Conservation (phyloP, 305 asterid species). For the Striga hermonthica region DNA sequence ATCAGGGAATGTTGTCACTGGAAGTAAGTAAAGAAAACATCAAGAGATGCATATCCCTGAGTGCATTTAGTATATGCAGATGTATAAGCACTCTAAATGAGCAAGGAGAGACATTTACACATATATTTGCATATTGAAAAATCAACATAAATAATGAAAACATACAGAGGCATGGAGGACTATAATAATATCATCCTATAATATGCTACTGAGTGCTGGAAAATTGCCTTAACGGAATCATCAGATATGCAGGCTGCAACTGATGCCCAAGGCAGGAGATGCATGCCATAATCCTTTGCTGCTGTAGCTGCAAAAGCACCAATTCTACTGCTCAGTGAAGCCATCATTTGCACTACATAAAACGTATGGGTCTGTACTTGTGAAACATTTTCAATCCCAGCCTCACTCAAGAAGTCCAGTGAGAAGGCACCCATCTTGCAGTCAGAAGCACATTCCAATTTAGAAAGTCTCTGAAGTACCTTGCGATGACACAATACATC, state of each 20-base stretch:
- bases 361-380: constrained; percentile 57
- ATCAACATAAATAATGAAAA: constrained; percentile 9
- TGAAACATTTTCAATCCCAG: constrained; percentile 52
- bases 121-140: constrained; percentile 12
- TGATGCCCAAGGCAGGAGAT: constrained; percentile 95
- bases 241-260: constrained; percentile 93
- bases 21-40: constrained; percentile 18
- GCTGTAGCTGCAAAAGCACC: constrained; percentile 84
- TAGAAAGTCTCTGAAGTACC: constrained; percentile 65
- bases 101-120: constrained; percentile 14
- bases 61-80: constrained; percentile 21
- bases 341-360: constrained; percentile 83
- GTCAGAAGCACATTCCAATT: constrained; percentile 43
- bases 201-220: constrained; percentile 30
- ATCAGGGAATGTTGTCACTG: constrained; percentile 14
- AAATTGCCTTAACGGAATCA: constrained; percentile 56
- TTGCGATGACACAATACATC: constrained; percentile 75
- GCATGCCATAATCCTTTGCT: constrained; percentile 85
- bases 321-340: constrained; percentile 78
- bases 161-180: constrained; percentile 21
- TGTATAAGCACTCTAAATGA: constrained; percentile 23
- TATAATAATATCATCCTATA: constrained; percentile 28
- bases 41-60: constrained; percentile 3
- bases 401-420: constrained; percentile 78
- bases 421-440: constrained; percentile 62